Conservation (phyloP, 441 rosid genomes). For the Hura crepitans region DNA sequence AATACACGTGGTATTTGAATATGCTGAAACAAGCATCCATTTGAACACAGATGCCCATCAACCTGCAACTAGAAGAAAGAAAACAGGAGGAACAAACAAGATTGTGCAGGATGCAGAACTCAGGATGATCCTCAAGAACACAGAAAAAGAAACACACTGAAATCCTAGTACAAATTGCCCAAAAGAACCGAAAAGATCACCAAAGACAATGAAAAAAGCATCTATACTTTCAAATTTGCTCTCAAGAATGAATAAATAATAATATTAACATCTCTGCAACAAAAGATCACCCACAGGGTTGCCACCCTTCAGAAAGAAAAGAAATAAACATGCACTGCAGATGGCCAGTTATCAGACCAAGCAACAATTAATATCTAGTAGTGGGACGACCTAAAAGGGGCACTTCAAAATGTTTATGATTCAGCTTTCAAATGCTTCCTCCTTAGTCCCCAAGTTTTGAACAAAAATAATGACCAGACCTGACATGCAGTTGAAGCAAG, state of each 20-base stretch:
- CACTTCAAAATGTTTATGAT: neutral
- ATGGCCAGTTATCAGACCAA: neutral
- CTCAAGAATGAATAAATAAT: neutral
- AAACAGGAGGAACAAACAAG: neutral
- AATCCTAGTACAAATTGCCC: neutral
- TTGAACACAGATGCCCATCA: neutral
- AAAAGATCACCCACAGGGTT: neutral
- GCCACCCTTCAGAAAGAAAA: neutral
- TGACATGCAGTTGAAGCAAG: slow-evolving; percentile 59
- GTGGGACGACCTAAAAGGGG: neutral
- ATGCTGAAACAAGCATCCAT: neutral
- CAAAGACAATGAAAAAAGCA: neutral
- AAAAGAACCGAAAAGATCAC: neutral
- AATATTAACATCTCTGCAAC: neutral
- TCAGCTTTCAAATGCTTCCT: slow-evolving; percentile 3
- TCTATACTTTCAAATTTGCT: neutral
- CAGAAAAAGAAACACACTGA: neutral
- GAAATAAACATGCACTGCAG: neutral
- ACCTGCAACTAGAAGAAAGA: neutral
- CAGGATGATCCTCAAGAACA: neutral
- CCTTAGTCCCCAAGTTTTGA: slow-evolving; percentile 8
- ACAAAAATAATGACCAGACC: slow-evolving; percentile 39
- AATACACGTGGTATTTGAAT: neutral
- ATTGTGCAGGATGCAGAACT: neutral
- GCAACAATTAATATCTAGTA: neutral